A percentile compares a stretch with the other conserved stretches of the same genome.
Evolutionary conservation across 805 yeast genomes (phyloP).

Genomic region (Naumovozyma baii): DNA sequence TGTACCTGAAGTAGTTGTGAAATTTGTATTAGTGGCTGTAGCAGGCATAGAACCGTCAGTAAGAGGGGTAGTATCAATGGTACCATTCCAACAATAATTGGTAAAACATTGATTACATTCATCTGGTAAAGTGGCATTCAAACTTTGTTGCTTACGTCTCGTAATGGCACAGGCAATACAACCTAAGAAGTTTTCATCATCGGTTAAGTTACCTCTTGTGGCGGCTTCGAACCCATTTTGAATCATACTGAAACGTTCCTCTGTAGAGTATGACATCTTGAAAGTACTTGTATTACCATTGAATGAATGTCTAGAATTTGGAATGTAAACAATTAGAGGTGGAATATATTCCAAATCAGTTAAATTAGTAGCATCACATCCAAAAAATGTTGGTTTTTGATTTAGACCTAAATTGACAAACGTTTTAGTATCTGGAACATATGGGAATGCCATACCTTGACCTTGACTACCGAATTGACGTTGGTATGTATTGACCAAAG

Average conservation of each 20-base stretch:
- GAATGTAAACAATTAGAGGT: slow-evolving; percentile 69
- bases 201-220: slow-evolving; percentile 54
- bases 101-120: slow-evolving; percentile 67
- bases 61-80: slow-evolving; percentile 8
- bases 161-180: slow-evolving; percentile 80
- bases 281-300: slow-evolving; percentile 66
- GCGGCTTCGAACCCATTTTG: slow-evolving; percentile 67
- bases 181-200: slow-evolving; percentile 57
- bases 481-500: slow-evolving; percentile 45
- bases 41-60: slow-evolving; percentile 1
- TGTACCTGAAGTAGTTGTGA: slow-evolving; percentile 7
- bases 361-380: slow-evolving; percentile 61
- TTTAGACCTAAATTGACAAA: slow-evolving; percentile 54
- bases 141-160: slow-evolving; percentile 67
- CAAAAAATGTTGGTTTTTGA: slow-evolving; percentile 68
- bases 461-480: slow-evolving; percentile 50
- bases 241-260: slow-evolving; percentile 50
- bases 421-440: slow-evolving; percentile 62
- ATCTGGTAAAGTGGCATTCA: slow-evolving; percentile 44
- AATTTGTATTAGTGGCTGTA: slow-evolving; percentile 5
- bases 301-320: slow-evolving; percentile 59
- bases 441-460: slow-evolving; percentile 59
- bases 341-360: slow-evolving; percentile 48
- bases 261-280: slow-evolving; percentile 50
- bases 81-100: slow-evolving; percentile 70